Evolutionary conservation across 495 filamentous ascomycete genomes (phyloP), one percentile per base, ranked within the genome.

Genomic region (Penicillium samsonianum): DNA sequence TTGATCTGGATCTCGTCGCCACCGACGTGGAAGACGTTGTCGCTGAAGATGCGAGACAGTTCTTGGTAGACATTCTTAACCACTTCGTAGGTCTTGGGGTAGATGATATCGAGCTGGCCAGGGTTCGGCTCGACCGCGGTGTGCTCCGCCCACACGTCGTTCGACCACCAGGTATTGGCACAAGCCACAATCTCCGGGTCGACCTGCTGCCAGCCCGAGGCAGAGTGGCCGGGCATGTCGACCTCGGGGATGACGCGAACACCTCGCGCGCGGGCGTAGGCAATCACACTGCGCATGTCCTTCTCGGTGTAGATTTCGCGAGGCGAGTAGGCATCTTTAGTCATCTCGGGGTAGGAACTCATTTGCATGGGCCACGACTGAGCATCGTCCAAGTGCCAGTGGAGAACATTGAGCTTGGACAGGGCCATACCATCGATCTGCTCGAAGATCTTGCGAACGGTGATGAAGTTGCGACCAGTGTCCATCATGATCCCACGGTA

Each of bases 121-220:
- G 81, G 81, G 54, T 78, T 80, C 1, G 81, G 81, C 69, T 84
- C 76, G 9, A 84, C 78, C 25, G 80, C 79, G 3, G 80, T 84
- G 61, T 84, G 81, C 11, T 70, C 57, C 4, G 72, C 53, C 73
- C 72, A 82, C 43, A 71, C 67, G 50, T 84, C 81, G 52, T 84
- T 82, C 19, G 76, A 80, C 81, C 81, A 84, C 81, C 81, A 84
- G 1, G 77, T 76, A 59, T 84, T 63, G 14, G 60, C 67, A 58
- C 81, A 84, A 1, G 80, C 65, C 19, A 84, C 75, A 22, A 84
- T 78, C 8, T 73, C 62, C 4, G 74, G 74, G 52, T 84, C 78
- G 5, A 83, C 69, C 58, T 81, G 80, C 57, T 81, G 74, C 81
- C 81, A 84, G 46, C 81, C 81, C 3, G 77, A 70, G 1, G 72